phyloP scores from a whole-genome alignment of 768 basidiomycete genomes.

The Cyathus striatus region DNA sequence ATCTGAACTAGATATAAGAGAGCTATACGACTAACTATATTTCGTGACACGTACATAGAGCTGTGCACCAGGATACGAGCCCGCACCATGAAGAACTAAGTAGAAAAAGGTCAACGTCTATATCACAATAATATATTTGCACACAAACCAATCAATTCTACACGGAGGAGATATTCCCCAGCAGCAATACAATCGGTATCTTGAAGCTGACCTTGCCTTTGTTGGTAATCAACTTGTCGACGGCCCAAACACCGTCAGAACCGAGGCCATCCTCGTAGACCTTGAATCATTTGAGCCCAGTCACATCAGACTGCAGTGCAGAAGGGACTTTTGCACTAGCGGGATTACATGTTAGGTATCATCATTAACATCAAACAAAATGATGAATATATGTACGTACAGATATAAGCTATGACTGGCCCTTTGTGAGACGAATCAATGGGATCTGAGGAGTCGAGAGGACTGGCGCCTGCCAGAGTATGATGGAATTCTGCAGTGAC shows the following conservation, averaged over 20 bases:
- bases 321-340: constrained; percentile 48
- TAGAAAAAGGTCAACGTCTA: not conserved
- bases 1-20: constrained; percentile 21
- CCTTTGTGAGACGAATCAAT: constrained; percentile 30
- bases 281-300: constrained; percentile 51
- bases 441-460: constrained; percentile 32
- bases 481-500: constrained; percentile 47
- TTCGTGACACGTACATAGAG: constrained; percentile 37
- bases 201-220: constrained; percentile 45
- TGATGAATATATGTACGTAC: too few relatives aligned
- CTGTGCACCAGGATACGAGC: constrained; percentile 48
- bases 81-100: constrained; percentile 8
- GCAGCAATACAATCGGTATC: constrained; percentile 40
- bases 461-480: constrained; percentile 23
- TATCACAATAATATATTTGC: not conserved
- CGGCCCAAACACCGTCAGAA: constrained; percentile 34
- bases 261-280: constrained; percentile 41
- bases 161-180: constrained; percentile 47
- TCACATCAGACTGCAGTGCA: not conserved
- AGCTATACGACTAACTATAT: too few relatives aligned
- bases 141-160: constrained; percentile 43
- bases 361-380: too few relatives aligned
- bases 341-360: too few relatives aligned
- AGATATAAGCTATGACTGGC: too few relatives aligned
- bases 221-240: constrained; percentile 39